These are phyloP conservation scores for Huntiella decipiens DNA, from an alignment of 2,329 filamentous ascomycete species.

Conservation along the genomic window DNA sequence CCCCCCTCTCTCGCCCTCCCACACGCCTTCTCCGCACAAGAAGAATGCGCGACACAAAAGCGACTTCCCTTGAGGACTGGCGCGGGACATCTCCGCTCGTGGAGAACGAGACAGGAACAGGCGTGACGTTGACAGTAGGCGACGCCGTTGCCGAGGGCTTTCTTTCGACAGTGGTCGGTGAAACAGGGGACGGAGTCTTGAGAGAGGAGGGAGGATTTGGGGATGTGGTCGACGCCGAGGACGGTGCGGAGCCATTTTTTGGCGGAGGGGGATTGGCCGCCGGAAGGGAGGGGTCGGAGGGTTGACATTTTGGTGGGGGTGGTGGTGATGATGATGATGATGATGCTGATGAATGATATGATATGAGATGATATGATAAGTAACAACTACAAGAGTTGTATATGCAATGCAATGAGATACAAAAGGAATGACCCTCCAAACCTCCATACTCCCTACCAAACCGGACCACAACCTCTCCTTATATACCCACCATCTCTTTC, in stretches of 20 bases:
- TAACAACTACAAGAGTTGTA: too few relatives aligned
- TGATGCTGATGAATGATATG: not conserved
- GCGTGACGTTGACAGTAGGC: conserved; percentile 3
- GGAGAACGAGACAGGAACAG: not conserved
- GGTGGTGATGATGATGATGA: not conserved
- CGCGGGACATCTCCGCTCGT: not conserved
- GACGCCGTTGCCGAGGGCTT: not conserved
- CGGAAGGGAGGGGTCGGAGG: not conserved
- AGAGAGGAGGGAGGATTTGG: conserved; percentile 2
- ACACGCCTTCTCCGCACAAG: not conserved
- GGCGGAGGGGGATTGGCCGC: not conserved
- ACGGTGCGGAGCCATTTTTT: conserved; percentile 4
- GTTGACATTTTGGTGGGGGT: not conserved
- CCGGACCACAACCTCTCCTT: too few relatives aligned
- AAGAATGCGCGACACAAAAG: not conserved
- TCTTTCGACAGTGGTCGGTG: not conserved
- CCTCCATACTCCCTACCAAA: too few relatives aligned
- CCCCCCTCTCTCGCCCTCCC: too few relatives aligned
- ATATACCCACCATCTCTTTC: too few relatives aligned
- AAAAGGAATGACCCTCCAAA: too few relatives aligned
- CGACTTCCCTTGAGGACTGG: not conserved
- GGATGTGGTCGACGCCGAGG: conserved; percentile 5
- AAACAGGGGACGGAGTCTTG: conserved; percentile 3
- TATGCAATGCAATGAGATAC: too few relatives aligned
- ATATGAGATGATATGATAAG: too few relatives aligned